Evolutionary conservation across 2,329 filamentous ascomycete genomes (phyloP), one percentile per base, ranked within the genome.

Genomic region (Didymella exigua): DNA sequence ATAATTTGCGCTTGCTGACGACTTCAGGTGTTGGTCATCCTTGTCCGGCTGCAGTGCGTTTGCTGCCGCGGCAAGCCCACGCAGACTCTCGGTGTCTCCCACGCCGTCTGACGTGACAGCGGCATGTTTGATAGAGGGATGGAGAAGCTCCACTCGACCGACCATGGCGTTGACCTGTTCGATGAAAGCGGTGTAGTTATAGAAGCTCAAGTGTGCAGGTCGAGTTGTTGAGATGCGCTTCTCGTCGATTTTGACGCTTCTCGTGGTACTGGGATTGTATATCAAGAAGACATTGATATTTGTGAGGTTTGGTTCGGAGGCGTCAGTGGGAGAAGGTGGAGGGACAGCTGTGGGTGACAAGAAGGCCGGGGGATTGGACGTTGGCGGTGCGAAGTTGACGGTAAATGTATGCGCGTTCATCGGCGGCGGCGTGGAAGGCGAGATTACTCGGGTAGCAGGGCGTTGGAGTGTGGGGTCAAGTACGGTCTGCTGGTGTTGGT

Each of bases 231-330:
- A 43, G 44, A 67, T 65, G 55, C 63, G 64, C 31, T 60, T 65
- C 31, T 67, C 60, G 21, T 54, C 52, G 23, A 74, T 61, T 27
- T 69, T 69, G 45, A 58, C 72, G 23, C 86, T 86, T 66, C 84
- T 88, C 24, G 86, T 37, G 3, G 36, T 23, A n/a, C 29, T 31
- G 10, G 42, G 14, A 2, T 27, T 33, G n/a, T 57, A 53, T 3
- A 59, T 89, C 61, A 88, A 89, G 68, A 90, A 89, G n/a, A 84
- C 84, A 29, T 81, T 83, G 33, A 83, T 82, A 4, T 83, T 84
- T 5, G 54, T 59, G 8, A 73, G 60, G 14, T 60, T 19, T 3
- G 59, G 60, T 8, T 63, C 52, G 37, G 40, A 43, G 7, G 52
- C 14, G 5, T 45, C 24, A 6, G 18, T 13, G 3, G 36, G 14